Conservation (phyloP, 805 yeast species). For the Ogataea methanolica region DNA sequence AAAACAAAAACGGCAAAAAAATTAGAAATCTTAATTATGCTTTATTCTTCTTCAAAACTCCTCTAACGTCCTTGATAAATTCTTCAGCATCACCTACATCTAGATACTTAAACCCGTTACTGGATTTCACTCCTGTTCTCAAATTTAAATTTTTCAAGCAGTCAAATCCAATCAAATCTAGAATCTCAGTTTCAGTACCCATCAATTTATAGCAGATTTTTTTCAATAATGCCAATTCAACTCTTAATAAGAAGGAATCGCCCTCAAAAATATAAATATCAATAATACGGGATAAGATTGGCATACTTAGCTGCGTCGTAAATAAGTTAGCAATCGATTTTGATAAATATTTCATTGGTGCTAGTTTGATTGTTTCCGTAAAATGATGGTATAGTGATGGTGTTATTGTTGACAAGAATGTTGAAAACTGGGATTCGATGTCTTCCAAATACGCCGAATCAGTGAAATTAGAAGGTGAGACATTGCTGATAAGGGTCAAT, state of each 20-base stretch:
- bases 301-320: conserved; percentile 40
- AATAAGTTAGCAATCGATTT: conserved; percentile 42
- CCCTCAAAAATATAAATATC: conserved; percentile 63
- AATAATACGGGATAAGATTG: conserved; percentile 43
- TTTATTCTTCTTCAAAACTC: conserved; percentile 29
- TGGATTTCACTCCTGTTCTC: not conserved
- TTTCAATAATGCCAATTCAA: conserved; percentile 47
- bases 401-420: conserved; percentile 30
- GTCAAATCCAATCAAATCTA: conserved; percentile 34
- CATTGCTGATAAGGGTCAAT: conserved; percentile 2
- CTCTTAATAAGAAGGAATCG: conserved; percentile 48
- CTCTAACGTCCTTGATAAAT: conserved; percentile 40
- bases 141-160: conserved; percentile 25
- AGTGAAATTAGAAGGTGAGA: conserved; percentile 1
- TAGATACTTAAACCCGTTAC: conserved; percentile 31
- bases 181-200: conserved; percentile 45
- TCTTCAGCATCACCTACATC: conserved; percentile 48
- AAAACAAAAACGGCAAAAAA: not conserved
- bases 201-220: conserved; percentile 46
- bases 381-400: not conserved
- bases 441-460: conserved; percentile 28
- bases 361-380: conserved; percentile 31
- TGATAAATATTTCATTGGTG: conserved; percentile 39
- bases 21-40: not conserved
- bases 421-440: conserved; percentile 43